Evolutionary conservation across 2,329 filamentous ascomycete genomes (phyloP).

Genomic region (Sphaerulina musiva): DNA sequence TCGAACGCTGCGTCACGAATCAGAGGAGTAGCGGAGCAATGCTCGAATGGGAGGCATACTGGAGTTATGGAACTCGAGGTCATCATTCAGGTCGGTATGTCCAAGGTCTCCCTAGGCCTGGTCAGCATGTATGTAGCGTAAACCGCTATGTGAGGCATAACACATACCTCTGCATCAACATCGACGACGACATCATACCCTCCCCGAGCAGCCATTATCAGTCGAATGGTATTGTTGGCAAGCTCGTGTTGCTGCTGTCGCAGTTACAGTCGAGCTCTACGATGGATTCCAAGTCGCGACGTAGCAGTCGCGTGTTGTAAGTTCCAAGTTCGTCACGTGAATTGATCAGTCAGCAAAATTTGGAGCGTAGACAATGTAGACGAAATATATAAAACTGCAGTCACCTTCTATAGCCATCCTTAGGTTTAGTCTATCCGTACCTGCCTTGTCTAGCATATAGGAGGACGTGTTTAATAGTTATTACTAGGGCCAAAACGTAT

Average conservation of each 20-base stretch:
- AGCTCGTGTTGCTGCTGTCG: not conserved
- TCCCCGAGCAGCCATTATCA: slow-evolving; percentile 48
- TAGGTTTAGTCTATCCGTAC: no score
- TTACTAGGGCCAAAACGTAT: no score
- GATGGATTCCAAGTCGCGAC: not conserved
- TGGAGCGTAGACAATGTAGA: no score
- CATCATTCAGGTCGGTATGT: slow-evolving; percentile 95
- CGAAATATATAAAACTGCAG: no score
- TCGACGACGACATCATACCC: slow-evolving; percentile 98
- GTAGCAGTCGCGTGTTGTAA: not conserved
- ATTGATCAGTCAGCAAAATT: no score
- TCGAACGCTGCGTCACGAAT: slow-evolving; percentile 25
- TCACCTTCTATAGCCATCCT: no score
- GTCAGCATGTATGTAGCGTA: slow-evolving; percentile 17
- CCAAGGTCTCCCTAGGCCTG: slow-evolving; percentile 77
- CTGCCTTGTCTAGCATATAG: no score
- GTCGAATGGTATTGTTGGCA: not conserved
- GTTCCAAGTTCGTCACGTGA: no score
- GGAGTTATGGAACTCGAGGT: slow-evolving; percentile 97
- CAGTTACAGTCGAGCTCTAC: not conserved
- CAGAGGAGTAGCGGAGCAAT: not conserved
- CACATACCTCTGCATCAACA: slow-evolving; percentile 80
- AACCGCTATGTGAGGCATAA: not conserved
- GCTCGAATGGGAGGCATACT: slow-evolving; percentile 42
- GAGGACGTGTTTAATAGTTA: no score